phyloP scores from a whole-genome alignment of 768 basidiomycete species.

The Leccinum ochraceum region DNA sequence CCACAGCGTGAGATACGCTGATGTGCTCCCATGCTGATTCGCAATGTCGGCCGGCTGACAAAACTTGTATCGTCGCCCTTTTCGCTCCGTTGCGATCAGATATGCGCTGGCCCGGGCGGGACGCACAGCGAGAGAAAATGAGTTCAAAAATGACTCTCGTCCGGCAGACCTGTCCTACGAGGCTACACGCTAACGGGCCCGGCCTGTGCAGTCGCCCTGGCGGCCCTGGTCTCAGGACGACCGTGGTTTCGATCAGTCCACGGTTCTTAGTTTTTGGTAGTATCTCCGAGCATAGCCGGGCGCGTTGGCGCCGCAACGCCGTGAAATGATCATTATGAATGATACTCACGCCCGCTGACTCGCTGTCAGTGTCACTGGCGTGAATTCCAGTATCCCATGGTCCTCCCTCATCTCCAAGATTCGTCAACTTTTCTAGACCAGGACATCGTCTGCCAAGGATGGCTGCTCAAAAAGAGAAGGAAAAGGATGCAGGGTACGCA shows the following conservation, averaged over 20 bases:
- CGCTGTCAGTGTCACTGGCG: neutral
- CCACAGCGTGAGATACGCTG: slow-evolving; percentile 25
- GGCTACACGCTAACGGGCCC: neutral
- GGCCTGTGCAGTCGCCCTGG: neutral
- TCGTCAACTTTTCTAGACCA: slow-evolving; percentile 11
- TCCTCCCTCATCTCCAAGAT: slow-evolving; percentile 12
- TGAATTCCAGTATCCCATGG: slow-evolving; percentile 15
- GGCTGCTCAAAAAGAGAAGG: slow-evolving; percentile 83
- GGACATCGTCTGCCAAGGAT: slow-evolving; percentile 60
- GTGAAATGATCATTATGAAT: neutral
- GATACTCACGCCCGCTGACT: neutral
- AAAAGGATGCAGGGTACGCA: slow-evolving; percentile 83
- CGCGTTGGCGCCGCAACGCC: neutral
- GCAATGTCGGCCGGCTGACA: slow-evolving; percentile 4
- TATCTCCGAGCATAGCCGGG: slow-evolving; percentile 15
- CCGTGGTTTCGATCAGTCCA: neutral
- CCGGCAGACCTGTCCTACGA: slow-evolving; percentile 4
- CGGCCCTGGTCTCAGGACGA: neutral
- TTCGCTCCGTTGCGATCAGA: neutral
- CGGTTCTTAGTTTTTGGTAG: slow-evolving; percentile 2
- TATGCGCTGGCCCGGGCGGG: neutral
- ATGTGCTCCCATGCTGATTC: slow-evolving; percentile 19
- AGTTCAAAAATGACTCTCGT: slow-evolving; percentile 3
- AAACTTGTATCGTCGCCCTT: neutral
- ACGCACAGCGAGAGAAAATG: slow-evolving; percentile 13